Conservation (phyloP, 2,329 filamentous ascomycete genomes). For the Beauveria rudraprayagi region DNA sequence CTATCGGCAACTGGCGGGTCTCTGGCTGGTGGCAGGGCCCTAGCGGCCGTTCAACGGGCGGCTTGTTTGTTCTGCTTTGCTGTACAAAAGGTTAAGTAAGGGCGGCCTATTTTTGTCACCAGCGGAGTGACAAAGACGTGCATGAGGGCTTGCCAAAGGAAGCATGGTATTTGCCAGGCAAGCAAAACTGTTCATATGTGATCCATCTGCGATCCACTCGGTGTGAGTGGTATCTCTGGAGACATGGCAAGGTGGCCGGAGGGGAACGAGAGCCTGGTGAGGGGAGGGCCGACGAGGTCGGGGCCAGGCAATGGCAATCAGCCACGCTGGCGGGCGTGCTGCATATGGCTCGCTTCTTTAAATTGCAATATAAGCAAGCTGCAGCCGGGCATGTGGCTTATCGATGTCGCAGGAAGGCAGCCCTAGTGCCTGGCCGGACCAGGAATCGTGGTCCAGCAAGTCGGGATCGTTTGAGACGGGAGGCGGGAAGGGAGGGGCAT, state of each 20-base stretch:
- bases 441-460: constrained; percentile 1
- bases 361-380: not conserved
- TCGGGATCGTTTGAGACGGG: not conserved
- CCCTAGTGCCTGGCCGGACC: not conserved
- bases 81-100: not conserved
- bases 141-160: not conserved
- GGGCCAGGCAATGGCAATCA: not conserved
- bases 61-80: constrained; percentile 1
- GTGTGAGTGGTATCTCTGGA: not conserved
- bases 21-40: not conserved
- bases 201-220: not conserved
- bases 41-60: not conserved
- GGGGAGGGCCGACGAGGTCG: not conserved
- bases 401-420: not conserved
- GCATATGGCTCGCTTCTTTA: not conserved
- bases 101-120: not conserved
- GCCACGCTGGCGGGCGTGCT: not conserved
- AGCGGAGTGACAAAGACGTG: constrained; percentile 1
- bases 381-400: constrained; percentile 1
- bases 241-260: not conserved
- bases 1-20: constrained; percentile 9
- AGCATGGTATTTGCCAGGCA: not conserved
- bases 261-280: not conserved
- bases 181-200: not conserved
- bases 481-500: not conserved